Evolutionary conservation across 176 grass and related monocot species (phyloP), one percentile per base, ranked within the genome.

Genomic region (Alloteropsis semialata): DNA sequence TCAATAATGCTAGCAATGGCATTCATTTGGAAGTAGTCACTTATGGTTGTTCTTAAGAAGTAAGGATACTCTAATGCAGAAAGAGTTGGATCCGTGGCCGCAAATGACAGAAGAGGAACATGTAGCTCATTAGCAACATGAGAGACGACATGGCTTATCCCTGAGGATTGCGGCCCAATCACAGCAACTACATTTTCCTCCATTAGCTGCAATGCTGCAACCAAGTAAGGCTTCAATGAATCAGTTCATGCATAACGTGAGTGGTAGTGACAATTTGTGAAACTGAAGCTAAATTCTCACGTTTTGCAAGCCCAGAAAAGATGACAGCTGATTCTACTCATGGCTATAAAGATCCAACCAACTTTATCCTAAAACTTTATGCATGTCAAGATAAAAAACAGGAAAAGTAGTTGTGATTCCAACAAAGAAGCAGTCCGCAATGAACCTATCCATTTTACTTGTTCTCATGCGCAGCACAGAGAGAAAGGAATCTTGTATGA

Each of bases 11-110:
- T 92, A 33, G 88, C 90, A 75, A 96, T 60, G 8, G 93, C 93
- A 48, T 84, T 79, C 93, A 96, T 96, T 78, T 96, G 90, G 81
- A 93, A 93, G n/a, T 89, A 88, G 85, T 96, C 93, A 70, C 85
- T 92, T 59, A 74, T 74, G 70, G 90, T 82, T 56, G 65, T 88
- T 69, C 93, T 89, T 75, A 96, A 37, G 73, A 96, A 96, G 80
- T 93, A 96, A 73, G 93, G 86, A 78, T 84, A 96, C 75, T 96
- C 93, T 6, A 79, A 83, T 75, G 90, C 82, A 42, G 93, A 89
- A 33, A 96, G 90, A 50, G 83, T 87, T 70, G 93, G 93, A 74
- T 96, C 93, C 3, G 93, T 93, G 21, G 90, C 93, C 70, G 83
- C 82, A 30, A 96, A 96, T 72, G 93, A 96, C 65, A 96, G 69